Evolutionary conservation across 306 rosid species (phyloP), one percentile per base, ranked within the genome.

Genomic region (Gastrolobium villosum): DNA sequence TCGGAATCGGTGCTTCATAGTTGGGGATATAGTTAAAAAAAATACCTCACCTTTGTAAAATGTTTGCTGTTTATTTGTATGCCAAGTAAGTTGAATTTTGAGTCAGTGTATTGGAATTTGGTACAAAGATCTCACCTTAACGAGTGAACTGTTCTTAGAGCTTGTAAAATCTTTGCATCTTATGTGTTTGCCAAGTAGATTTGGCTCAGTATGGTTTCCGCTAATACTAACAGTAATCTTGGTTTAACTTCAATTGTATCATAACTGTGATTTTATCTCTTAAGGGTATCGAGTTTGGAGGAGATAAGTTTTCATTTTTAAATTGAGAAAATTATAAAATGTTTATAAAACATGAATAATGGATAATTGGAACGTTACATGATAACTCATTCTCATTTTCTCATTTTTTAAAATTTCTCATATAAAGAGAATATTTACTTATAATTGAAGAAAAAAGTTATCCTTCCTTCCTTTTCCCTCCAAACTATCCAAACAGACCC

Each of bases 51-150:
- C 46, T 60, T 49, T 67, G 46, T 65, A 31, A 76, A 60, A 1
- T 63, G 45, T 20, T 49, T 75, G 45, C 48, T 70, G 49, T 7
- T 35, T 57, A 10, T 35, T 67, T 31, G 0, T 56, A 35, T 66
- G 13, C 14, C 46, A 15, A 32, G 26, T 36, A 9, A 44, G 52
- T 37, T 65, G 14, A 55, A 37, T 62, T 70, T 70, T 11, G 65
- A 56, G 82, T 48, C 28, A 9, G 30, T 36, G 37, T 52, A 37
- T n/a, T 62, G 55, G 73, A 52, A 61, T 20, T 75, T 62, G 71
- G 79, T 62, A 36, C 35, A 48, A 32, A 45, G 77, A 45, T 72
- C 67, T 54, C 15, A 52, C 60, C 44, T 67, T 48, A 60, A n/a
- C 39, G 57, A 26, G 50, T 75, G 48, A 55, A 6, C 10, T 54